Percentiles rank a stretch among this genome's conserved stretches.
Conservation (phyloP, 352 stramenopile genomes). For the Globisporangium yorkense region DNA sequence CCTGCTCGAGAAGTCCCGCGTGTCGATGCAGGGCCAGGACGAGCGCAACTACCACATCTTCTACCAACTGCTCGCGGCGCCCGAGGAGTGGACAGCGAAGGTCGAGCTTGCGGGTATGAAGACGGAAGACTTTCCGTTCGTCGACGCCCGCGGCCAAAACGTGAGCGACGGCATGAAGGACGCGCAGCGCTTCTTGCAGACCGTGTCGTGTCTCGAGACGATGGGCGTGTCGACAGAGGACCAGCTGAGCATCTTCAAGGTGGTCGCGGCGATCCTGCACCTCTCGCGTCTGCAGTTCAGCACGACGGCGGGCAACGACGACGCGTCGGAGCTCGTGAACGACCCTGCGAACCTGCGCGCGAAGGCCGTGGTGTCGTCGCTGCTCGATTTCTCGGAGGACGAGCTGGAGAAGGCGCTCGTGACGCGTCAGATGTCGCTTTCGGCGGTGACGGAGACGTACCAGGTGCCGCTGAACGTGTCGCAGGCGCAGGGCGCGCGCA, state of each 20-base stretch:
- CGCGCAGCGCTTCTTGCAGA: conserved; percentile 63
- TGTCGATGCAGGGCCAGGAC: conserved; percentile 76
- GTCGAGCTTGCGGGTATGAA: conserved; percentile 69
- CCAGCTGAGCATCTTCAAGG: conserved; percentile 72
- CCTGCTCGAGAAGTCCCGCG: conserved; percentile 85
- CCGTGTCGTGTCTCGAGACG: conserved; percentile 68
- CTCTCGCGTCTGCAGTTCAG: conserved; percentile 72
- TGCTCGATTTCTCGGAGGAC: conserved; percentile 61
- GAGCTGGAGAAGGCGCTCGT: conserved; percentile 67
- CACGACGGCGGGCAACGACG: conserved; percentile 45
- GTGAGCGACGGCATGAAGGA: conserved; percentile 67
- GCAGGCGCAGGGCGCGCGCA: conserved; percentile 87
- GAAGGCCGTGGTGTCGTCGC: conserved; percentile 42
- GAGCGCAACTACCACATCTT: conserved; percentile 91
- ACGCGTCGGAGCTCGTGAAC: conserved; percentile 50
- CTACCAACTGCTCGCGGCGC: conserved; percentile 90
- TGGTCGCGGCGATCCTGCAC: conserved; percentile 80
- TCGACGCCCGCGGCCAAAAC: conserved; percentile 37
- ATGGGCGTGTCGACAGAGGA: conserved; percentile 64
- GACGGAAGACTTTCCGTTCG: conserved; percentile 79
- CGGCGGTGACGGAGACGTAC: conserved; percentile 74
- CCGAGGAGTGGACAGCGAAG: conserved; percentile 39
- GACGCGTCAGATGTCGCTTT: conserved; percentile 75
- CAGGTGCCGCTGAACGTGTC: conserved; percentile 83
- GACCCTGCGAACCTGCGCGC: conserved; percentile 47